Conservation (phyloP, 352 stramenopile genomes). For the Globisporangium mamillatum region DNA sequence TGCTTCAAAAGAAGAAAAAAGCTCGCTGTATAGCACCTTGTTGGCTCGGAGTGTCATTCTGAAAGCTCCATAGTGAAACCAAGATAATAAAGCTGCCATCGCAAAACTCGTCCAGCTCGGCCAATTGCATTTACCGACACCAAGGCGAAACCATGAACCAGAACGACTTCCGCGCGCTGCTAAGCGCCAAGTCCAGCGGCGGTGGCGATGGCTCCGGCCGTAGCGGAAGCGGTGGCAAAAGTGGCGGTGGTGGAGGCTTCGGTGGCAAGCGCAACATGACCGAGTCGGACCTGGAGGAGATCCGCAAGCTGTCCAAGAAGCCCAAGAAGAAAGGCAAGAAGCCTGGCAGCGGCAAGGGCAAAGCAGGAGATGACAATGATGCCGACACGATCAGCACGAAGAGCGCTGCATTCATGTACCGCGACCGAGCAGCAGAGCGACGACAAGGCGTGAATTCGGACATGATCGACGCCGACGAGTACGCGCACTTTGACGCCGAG, state of each 20-base stretch:
- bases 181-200: slow-evolving; percentile 28
- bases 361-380: slow-evolving; percentile 7
- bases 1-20: not conserved
- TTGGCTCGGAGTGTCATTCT: not conserved
- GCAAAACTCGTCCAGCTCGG: not conserved
- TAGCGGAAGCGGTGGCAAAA: slow-evolving; percentile 7
- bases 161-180: slow-evolving; percentile 70
- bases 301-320: slow-evolving; percentile 64
- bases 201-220: slow-evolving; percentile 6
- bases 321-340: slow-evolving; percentile 56
- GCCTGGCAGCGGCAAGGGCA: slow-evolving; percentile 22
- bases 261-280: slow-evolving; percentile 61
- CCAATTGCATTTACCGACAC: slow-evolving; percentile 1
- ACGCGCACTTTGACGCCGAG: slow-evolving; percentile 55
- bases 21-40: not conserved
- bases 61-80: not conserved
- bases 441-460: slow-evolving; percentile 32
- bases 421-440: slow-evolving; percentile 68
- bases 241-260: slow-evolving; percentile 20
- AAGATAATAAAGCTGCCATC: not conserved
- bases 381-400: not conserved
- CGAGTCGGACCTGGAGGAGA: slow-evolving; percentile 40
- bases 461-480: slow-evolving; percentile 51
- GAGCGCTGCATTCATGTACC: slow-evolving; percentile 27
- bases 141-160: slow-evolving; percentile 50